Percentiles rank a stretch among this genome's conserved stretches.
phyloP scores from a whole-genome alignment of 1,139 yeast species.

The Hanseniaspora uvarum region DNA sequence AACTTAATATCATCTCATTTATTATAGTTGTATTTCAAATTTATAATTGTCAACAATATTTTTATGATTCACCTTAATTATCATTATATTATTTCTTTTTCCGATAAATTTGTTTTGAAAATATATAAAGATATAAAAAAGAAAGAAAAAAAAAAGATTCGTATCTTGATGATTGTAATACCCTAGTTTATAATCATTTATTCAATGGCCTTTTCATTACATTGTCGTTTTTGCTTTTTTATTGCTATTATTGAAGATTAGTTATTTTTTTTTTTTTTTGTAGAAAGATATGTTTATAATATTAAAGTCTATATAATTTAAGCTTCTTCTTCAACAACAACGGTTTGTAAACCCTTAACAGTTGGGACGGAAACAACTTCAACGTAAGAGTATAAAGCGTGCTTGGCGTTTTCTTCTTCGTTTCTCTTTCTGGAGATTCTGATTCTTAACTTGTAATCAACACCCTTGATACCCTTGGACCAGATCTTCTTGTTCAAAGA shows the following conservation, averaged over 20 bases:
- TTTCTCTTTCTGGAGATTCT: conserved; percentile 99
- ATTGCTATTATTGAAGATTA: background rate
- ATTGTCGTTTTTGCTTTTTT: background rate
- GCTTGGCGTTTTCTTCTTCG: conserved; percentile 99
- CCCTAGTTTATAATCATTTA: conserved; percentile 1
- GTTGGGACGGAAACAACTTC: conserved; percentile 94
- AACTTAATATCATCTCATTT: conserved; percentile 30
- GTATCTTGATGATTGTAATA: background rate
- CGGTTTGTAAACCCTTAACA: conserved; percentile 96
- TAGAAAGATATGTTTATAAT: conserved; percentile 18
- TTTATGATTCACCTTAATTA: background rate
- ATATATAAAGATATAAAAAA: background rate
- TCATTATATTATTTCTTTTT: background rate
- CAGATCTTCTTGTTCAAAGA: conserved; percentile 96
- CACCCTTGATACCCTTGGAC: conserved; percentile 99
- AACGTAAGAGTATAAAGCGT: conserved; percentile 94
- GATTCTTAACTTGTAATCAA: conserved; percentile 94
- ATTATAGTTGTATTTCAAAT: conserved; percentile 21
- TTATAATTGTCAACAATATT: background rate
- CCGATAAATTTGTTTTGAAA: background rate
- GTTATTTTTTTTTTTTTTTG: background rate
- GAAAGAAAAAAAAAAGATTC: background rate
- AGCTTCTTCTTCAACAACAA: conserved; percentile 86
- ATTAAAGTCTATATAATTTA: conserved; percentile 31
- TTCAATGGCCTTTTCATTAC: background rate